phyloP scores from a whole-genome alignment of 495 filamentous ascomycete species.

The Aspergillus leporis region DNA sequence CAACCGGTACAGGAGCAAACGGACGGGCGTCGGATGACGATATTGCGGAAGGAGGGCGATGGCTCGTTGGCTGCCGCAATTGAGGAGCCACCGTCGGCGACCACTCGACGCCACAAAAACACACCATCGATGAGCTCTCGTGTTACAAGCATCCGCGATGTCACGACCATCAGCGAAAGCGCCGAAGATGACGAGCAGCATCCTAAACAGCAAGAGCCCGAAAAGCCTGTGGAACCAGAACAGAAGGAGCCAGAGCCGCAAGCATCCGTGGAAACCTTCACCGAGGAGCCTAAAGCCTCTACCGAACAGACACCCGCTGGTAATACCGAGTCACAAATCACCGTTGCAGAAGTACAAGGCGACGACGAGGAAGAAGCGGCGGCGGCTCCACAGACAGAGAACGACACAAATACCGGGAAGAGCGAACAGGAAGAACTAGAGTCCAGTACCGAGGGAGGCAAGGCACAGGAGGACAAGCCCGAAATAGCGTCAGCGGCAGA shows the following conservation, averaged over 20 bases:
- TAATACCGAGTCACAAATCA: conserved; percentile 20
- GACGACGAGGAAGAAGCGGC: conserved; percentile 14
- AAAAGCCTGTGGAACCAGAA: conserved; percentile 6
- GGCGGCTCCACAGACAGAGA: neutral
- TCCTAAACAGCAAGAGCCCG: conserved; percentile 6
- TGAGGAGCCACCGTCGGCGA: conserved; percentile 50
- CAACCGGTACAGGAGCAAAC: conserved; percentile 32
- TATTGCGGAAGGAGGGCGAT: conserved; percentile 40
- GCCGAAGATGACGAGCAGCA: conserved; percentile 61
- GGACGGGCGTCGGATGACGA: conserved; percentile 48
- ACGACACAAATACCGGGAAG: neutral
- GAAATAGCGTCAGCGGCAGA: conserved; percentile 1
- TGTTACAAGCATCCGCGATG: conserved; percentile 69
- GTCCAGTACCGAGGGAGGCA: neutral
- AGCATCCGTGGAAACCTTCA: conserved; percentile 7
- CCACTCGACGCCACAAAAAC: conserved; percentile 70
- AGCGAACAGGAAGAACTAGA: neutral
- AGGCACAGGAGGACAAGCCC: conserved; percentile 7
- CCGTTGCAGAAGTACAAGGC: conserved; percentile 23
- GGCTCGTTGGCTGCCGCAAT: conserved; percentile 22
- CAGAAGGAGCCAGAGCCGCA: conserved; percentile 15
- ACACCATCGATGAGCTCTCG: conserved; percentile 75
- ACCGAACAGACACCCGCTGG: conserved; percentile 3
- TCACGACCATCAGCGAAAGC: conserved; percentile 69
- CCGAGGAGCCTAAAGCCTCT: neutral